phyloP scores from a whole-genome alignment of 805 yeast genomes.

The Ogataea salicorniae region DNA sequence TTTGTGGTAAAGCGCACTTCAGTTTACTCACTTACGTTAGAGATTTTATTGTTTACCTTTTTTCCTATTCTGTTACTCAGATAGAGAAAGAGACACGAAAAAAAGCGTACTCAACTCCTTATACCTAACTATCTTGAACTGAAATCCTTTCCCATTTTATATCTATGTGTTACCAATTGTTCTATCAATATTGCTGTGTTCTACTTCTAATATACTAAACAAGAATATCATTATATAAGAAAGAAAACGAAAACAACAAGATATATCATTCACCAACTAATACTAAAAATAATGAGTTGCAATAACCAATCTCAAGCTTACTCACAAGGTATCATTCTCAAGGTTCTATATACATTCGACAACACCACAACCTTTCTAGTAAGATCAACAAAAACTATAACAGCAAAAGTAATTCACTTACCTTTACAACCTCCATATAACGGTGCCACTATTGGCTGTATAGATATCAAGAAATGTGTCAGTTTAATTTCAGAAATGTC shows the following conservation, averaged over 20 bases:
- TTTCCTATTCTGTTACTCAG: too few species aligned
- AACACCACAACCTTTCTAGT: constrained; percentile 39
- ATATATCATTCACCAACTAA: not conserved
- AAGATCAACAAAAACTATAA: constrained; percentile 31
- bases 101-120: too few species aligned
- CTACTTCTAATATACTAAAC: too few species aligned
- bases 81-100: too few species aligned
- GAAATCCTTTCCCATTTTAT: too few species aligned
- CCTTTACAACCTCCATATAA: constrained; percentile 37
- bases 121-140: too few species aligned
- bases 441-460: constrained; percentile 39
- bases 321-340: constrained; percentile 27
- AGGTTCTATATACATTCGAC: constrained; percentile 39
- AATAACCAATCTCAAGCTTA: constrained; percentile 19
- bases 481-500: constrained; percentile 40
- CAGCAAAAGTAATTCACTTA: constrained; percentile 38
- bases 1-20: too few species aligned
- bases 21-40: too few species aligned
- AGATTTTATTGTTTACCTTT: too few species aligned
- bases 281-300: constrained; percentile 8
- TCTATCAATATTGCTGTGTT: too few species aligned
- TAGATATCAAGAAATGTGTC: constrained; percentile 41
- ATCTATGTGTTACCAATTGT: too few species aligned
- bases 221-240: not conserved
- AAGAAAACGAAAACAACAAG: not conserved